Base-by-base conservation (phyloP, 1,284 basidiomycete genomes). In the Rhodofomes roseus region DNA sequence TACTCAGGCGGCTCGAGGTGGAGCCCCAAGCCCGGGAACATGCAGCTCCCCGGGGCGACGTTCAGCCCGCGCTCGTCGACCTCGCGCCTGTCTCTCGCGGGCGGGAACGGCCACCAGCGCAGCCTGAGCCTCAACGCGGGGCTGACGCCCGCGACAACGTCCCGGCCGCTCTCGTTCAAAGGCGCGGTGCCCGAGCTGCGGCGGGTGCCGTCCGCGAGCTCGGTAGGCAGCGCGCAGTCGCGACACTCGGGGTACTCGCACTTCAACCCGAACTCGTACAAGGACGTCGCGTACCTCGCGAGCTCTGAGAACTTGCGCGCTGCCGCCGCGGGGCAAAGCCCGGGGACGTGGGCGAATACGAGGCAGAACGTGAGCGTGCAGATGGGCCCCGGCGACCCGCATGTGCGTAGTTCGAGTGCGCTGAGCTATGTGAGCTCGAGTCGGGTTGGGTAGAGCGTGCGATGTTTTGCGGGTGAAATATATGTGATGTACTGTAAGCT, bases 271-370 rank as follows among this genome's bases (percentile, higher is more conserved):
- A 62, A 50, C 16, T 48, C 60, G 40, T 70, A 73, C 55, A 61
- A 72, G 22, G 74, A 76, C 58, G 63, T 71, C 9, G 72, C 74
- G 54, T 66, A 63, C 50, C 64, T 74, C 39, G 71, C 73, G 43
- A 73, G 74, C 63, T 55, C 69, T 46, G 68, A 71, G 50, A 64
- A 72, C 41, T 60, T 34, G 31, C 31, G 31, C 5, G 31, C 31
- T 4, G 31, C 31, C 5, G 31, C 31, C 5, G 31, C 31, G 31
- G 31, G 5, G 31, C 31, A 34, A 11, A 34, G 31, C 31, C 31
- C 31, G 31, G 31, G 31, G 31, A 34, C 31, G 31, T 34, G 31
- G 31, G 31, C 31, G 11, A 34, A 34, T 34, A 34, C 31, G 31
- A 34, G 64, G 14, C 66, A 63, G 54, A 71, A 70, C 60, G 65